Evolutionary conservation across 495 filamentous ascomycete genomes (phyloP), one percentile per base, ranked within the genome.

Genomic region (Penicillium ucsense): DNA sequence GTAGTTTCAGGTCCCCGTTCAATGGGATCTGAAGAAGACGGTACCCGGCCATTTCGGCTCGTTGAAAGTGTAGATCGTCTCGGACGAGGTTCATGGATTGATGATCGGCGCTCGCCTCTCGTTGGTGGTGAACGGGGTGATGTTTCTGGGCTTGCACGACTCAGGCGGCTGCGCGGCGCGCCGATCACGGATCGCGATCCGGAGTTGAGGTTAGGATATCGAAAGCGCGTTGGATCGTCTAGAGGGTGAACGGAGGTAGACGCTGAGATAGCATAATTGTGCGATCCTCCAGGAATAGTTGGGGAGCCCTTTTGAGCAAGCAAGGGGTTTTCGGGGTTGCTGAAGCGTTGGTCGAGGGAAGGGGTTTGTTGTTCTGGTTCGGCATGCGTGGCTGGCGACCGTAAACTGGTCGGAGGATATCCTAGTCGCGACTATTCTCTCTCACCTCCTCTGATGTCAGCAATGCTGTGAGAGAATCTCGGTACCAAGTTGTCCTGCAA

Each of bases 41-140:
- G 68, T 60, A 56, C 78, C 60, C 46, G 72, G 63, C 55, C 81
- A 61, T 60, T 65, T 34, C 66, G 64, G 37, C 70, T 64, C 2
- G 68, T 66, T 38, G 80, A 80, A 27, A 84, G 63, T 46, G 72
- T 74, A 4, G 77, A 71, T 45, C 76, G 73, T 48, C 79, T 76
- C 2, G 71, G 64, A 1, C 72, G 74, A 30, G 70, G 46, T 40
- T 70, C 67, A 10, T 70, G 61, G 8, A 68, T 47, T 28, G 78
- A 79, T 4, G 70, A 61, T 38, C 72, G 68, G 48, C 75, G 68
- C 39, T 78, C 69, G 32, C 60, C 56, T 40, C 63, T 64, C 30
- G 65, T 48, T 27, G 62, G 56, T 6, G 70, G 66, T 12, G 66
- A 66, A 41, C 73, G 68, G 3, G 76, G 70, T 8, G 74, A 73